Conservation (phyloP, 179 eudicot species). For the Carnegiea gigantea region DNA sequence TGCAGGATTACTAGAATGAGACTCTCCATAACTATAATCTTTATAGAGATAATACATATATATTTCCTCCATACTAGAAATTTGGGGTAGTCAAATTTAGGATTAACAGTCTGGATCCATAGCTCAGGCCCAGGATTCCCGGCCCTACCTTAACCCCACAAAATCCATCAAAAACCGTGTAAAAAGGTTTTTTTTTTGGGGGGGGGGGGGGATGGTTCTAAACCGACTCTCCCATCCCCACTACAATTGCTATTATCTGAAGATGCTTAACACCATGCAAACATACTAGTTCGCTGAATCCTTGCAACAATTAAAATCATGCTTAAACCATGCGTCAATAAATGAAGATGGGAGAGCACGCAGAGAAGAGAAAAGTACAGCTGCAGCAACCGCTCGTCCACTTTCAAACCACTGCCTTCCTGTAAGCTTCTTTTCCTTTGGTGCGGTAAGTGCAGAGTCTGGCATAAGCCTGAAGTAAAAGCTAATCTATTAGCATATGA, state of each 20-base stretch:
- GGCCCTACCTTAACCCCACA: no score
- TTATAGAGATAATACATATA: no score
- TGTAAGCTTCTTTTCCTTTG: slow-evolving; percentile 82
- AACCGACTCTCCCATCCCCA: neutral
- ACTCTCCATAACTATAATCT: no score
- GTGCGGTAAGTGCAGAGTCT: slow-evolving; percentile 72
- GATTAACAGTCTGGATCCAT: no score
- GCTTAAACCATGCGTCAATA: neutral
- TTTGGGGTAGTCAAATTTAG: no score
- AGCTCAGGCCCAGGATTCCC: no score
- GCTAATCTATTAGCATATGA: neutral
- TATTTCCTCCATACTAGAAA: no score
- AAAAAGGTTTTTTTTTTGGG: no score
- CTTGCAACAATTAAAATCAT: neutral
- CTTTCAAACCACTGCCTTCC: slow-evolving; percentile 97
- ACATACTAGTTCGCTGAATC: neutral
- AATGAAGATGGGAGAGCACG: neutral
- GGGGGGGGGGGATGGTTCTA: no score
- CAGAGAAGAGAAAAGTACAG: slow-evolving; percentile 41
- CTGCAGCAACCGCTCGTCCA: slow-evolving; percentile 73
- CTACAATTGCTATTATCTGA: neutral
- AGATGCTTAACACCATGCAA: neutral
- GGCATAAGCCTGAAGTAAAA: slow-evolving; percentile 73
- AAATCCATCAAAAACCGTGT: no score
- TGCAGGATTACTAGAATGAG: no score